Base-by-base conservation (phyloP, 2,329 filamentous ascomycete species). In the Botrytis pseudocinerea region DNA sequence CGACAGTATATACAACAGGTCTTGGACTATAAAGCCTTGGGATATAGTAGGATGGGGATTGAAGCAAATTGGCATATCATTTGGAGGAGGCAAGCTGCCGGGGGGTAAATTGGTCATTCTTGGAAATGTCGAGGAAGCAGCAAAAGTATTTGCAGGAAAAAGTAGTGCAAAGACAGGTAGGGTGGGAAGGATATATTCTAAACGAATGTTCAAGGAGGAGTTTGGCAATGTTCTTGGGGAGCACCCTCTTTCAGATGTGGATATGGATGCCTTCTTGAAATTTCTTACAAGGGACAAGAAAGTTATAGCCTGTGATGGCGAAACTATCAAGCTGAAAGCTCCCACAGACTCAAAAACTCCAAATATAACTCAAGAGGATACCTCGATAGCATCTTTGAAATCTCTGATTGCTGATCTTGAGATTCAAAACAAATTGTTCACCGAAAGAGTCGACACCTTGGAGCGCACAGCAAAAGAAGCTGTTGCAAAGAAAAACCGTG, bases 311-410 rank as follows among this genome's bases (percentile, higher is more conserved):
- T 90, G 86, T 77, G 90, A 94, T 78, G 89, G 88, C 7, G 83
- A 89, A 76, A 93, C 90, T 0, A 87, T 99, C 77, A 95, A 93
- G 80, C 91, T 98, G 81, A 91, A 89, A 78, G 82, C 83, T 0
- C 80, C 87, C 85, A 4, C 85, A 88, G 69, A 82, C 84, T 62
- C 78, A 0, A 76, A 80, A 16, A 40, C 10, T 7, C 61, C 22
- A 1, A 79, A 82, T 1, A 91, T 98, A 76, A 93, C 92, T 0
- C 85, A 90, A 73, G 92, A 97, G 78, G 96, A 99, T 82, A 85
- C 86, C 7, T 92, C 93, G 0, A 93, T 98, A 75, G 94, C 94
- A 1, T 92, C 92, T 28, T 88, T 99, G 16, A 95, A 95, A 79
- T 89, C 92, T 40, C 86, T 97, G 18, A 91, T 94, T 42, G 85